These are phyloP conservation scores for Warburgia ugandensis DNA, from an alignment of 164 flowering plant genomes.

Conservation along the genomic window DNA sequence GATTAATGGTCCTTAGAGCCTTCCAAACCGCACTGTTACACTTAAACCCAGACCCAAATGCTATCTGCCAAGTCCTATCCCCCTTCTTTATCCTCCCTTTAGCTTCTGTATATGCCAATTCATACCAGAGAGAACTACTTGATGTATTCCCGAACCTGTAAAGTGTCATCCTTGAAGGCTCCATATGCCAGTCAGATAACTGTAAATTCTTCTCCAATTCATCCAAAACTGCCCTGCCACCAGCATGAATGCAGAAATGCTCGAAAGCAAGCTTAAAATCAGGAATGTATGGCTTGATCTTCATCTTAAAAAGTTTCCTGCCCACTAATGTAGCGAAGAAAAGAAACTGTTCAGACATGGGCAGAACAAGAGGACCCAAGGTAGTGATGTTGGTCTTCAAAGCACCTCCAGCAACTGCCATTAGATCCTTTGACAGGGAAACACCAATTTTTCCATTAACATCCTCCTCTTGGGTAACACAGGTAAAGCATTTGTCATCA, in stretches of 20 bases:
- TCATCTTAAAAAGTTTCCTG: conserved; percentile 64
- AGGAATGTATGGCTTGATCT: conserved; percentile 79
- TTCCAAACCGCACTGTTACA: conserved; percentile 86
- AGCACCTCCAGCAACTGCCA: conserved; percentile 91
- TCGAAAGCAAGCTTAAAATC: conserved; percentile 83
- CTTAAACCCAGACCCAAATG: conserved; percentile 76
- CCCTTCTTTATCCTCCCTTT: conserved; percentile 71
- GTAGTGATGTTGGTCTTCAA: conserved; percentile 85
- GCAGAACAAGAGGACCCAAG: conserved; percentile 76
- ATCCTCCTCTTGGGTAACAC: conserved; percentile 72
- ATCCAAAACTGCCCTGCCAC: conserved; percentile 88
- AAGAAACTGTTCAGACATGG: conserved; percentile 74
- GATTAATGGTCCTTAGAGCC: conserved; percentile 53
- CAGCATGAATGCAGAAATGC: conserved; percentile 89
- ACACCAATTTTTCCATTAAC: conserved; percentile 55
- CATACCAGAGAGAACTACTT: conserved; percentile 82
- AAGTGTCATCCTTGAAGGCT: conserved; percentile 81
- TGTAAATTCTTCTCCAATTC: conserved; percentile 74
- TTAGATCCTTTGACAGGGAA: conserved; percentile 70
- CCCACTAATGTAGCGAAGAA: conserved; percentile 66
- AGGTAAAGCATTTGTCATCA: conserved; percentile 69
- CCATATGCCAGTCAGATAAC: conserved; percentile 78
- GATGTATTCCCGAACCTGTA: conserved; percentile 74
- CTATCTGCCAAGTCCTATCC: conserved; percentile 77
- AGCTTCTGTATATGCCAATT: conserved; percentile 68